A percentile compares a stretch with the other conserved stretches of the same genome.
Conservation (phyloP, 352 stramenopile species). For the Pythium coloratum region DNA sequence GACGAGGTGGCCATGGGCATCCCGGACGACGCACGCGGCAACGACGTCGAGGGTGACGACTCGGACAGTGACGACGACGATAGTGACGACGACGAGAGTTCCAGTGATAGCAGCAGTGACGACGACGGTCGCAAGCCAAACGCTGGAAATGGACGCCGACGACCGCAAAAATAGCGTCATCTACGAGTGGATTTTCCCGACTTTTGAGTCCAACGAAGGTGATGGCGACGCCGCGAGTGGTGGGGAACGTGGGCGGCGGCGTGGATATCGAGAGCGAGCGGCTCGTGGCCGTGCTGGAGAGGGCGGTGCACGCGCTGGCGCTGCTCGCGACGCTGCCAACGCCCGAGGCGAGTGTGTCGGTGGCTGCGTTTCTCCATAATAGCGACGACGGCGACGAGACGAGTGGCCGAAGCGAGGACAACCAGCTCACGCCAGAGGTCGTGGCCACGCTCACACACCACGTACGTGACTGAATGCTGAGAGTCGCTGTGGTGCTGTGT, state of each 20-base stretch:
- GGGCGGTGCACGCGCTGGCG: constrained; percentile 33
- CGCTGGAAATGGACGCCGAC: neutral
- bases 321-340: constrained; percentile 33
- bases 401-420: neutral
- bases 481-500: neutral
- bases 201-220: neutral
- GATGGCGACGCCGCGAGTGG: neutral
- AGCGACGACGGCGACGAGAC: constrained; percentile 6
- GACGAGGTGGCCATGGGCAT: constrained; percentile 65
- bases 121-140: neutral
- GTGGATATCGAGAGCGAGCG: constrained; percentile 36
- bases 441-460: constrained; percentile 24
- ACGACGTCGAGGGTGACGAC: constrained; percentile 21
- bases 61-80: constrained; percentile 5
- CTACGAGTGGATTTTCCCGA: neutral
- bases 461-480: constrained; percentile 12
- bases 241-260: constrained; percentile 16
- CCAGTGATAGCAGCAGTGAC: constrained; percentile 11
- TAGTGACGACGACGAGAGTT: constrained; percentile 10
- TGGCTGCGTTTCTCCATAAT: constrained; percentile 6
- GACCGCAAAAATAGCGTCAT: neutral
- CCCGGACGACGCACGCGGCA: constrained; percentile 27
- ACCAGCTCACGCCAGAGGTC: neutral
- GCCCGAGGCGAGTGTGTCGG: constrained; percentile 14
- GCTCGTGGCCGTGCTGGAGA: constrained; percentile 40